Evolutionary conservation across 441 rosid genomes (phyloP).

Genomic region (Omphalea diandra): DNA sequence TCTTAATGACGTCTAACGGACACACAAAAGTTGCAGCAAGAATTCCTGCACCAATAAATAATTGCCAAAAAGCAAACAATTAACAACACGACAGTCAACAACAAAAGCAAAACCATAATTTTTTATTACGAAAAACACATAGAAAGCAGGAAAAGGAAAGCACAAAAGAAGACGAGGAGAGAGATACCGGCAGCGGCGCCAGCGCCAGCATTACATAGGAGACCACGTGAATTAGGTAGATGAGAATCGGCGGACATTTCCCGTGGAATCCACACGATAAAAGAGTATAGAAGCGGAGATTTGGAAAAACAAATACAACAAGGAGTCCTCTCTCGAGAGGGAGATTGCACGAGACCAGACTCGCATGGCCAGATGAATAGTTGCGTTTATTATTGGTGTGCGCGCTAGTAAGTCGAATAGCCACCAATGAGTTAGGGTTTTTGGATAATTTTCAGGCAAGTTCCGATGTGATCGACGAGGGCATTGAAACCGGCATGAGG

Average conservation of each 20-base stretch:
- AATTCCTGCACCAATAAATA: slow-evolving; percentile 57
- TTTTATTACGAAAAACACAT: background rate
- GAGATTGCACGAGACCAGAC: slow-evolving; percentile 56
- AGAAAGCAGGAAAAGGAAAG: background rate
- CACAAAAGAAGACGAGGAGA: background rate
- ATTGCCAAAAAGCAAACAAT: slow-evolving; percentile 24
- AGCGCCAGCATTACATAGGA: slow-evolving; percentile 56
- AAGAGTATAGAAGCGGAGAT: slow-evolving; percentile 18
- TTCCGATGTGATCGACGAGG: slow-evolving; percentile 25
- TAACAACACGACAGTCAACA: background rate
- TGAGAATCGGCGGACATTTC: slow-evolving; percentile 60
- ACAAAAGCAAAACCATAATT: background rate
- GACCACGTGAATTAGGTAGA: slow-evolving; percentile 33
- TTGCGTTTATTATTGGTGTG: background rate
- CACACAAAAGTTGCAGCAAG: slow-evolving; percentile 89
- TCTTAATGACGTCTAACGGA: slow-evolving; percentile 94
- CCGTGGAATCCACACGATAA: slow-evolving; percentile 21
- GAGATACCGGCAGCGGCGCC: slow-evolving; percentile 80
- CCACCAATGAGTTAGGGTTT: slow-evolving; percentile 18
- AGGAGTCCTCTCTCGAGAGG: slow-evolving; percentile 69
- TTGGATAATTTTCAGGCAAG: background rate
- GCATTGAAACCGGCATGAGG: background rate
- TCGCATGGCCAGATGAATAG: slow-evolving; percentile 66
- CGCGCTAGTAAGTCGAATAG: slow-evolving; percentile 27
- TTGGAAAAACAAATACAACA: slow-evolving; percentile 15